Conservation (phyloP, 306 rosid species). For the Citrullus mucosospermus region DNA sequence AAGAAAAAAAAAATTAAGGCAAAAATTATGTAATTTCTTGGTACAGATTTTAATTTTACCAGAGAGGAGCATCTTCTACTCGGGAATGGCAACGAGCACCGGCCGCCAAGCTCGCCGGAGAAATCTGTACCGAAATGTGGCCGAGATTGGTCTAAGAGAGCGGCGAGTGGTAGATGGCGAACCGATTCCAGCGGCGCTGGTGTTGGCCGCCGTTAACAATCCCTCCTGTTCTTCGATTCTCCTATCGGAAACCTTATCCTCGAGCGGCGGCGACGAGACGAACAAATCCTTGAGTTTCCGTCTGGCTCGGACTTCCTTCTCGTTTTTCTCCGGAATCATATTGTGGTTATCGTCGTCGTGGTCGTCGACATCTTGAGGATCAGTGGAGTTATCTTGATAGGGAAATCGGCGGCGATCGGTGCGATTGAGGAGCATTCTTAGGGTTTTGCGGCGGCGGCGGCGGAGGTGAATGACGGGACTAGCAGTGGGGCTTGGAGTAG, state of each 20-base stretch:
- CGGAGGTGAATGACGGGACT: conserved; percentile 85
- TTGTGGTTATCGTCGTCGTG: conserved; percentile 10
- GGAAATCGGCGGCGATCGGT: conserved; percentile 43
- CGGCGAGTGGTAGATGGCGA: conserved; percentile 16
- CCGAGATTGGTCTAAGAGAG: conserved; percentile 45
- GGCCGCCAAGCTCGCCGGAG: conserved; percentile 87
- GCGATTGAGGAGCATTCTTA: conserved; percentile 57
- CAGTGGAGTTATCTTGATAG: conserved; percentile 16
- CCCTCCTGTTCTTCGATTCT: conserved; percentile 17
- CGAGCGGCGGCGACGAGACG: conserved; percentile 48
- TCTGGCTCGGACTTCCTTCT: conserved; percentile 38
- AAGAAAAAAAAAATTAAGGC: not conserved
- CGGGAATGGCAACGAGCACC: conserved; percentile 65
- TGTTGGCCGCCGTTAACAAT: conserved; percentile 10
- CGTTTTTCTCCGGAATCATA: conserved; percentile 15
- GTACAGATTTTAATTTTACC: conserved; percentile 15
- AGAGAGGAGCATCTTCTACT: conserved; percentile 19
- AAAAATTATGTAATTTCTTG: conserved; percentile 12
- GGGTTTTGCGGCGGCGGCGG: conserved; percentile 51
- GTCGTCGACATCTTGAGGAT: conserved; percentile 9
- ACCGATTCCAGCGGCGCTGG: not conserved
- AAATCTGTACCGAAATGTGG: conserved; percentile 55
- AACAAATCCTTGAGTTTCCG: conserved; percentile 63
- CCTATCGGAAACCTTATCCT: conserved; percentile 27
- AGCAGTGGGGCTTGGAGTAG: conserved; percentile 50